Conservation (phyloP, 257 asterid genomes). For the Solanum lycopersicoides region DNA sequence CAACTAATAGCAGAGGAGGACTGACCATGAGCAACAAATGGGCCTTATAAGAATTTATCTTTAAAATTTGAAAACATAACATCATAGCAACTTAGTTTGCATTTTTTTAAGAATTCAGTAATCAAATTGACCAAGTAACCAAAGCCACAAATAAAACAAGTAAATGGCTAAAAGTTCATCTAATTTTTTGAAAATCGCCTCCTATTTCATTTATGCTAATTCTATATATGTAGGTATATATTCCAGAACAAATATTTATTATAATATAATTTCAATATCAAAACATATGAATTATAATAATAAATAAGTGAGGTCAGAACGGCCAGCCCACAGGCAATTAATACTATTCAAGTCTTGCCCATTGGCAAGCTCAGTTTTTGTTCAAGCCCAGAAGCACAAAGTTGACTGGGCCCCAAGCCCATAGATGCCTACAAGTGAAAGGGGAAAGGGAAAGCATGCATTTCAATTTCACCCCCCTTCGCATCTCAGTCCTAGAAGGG, state of each 20-base stretch:
- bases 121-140: neutral
- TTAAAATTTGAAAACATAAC: neutral
- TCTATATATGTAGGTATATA: neutral
- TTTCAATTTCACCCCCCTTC: neutral
- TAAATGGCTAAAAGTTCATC: neutral
- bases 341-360: neutral
- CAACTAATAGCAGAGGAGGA: neutral
- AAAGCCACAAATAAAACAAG: neutral
- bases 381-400: neutral
- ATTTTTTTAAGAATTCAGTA: neutral
- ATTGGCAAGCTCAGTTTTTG: neutral
- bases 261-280: neutral
- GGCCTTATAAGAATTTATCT: neutral
- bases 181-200: neutral
- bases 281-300: neutral
- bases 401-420: neutral
- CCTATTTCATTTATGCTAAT: neutral
- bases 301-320: neutral
- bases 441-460: neutral
- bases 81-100: neutral
- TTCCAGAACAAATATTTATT: neutral
- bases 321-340: neutral
- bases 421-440: neutral
- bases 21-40: neutral
- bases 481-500: neutral